phyloP scores from a whole-genome alignment of 139 green algal species.

The Penium margaritaceum region DNA sequence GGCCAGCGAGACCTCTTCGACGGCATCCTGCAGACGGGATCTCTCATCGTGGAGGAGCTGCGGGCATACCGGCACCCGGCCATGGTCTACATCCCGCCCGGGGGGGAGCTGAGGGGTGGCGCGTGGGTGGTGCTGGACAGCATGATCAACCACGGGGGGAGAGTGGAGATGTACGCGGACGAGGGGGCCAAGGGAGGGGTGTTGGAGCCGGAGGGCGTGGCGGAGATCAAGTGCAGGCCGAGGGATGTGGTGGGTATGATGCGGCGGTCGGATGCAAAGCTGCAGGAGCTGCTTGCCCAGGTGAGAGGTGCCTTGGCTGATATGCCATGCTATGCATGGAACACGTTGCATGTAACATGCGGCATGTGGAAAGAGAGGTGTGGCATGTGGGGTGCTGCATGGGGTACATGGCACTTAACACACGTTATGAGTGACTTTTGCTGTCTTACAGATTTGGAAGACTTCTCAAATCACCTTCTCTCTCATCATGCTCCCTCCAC shows the following conservation, averaged over 20 bases:
- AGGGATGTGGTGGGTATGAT: slow-evolving; percentile 75
- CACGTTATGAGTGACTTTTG: too few species aligned
- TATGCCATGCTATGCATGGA: too few species aligned
- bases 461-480: too few species aligned
- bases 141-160: slow-evolving; percentile 75
- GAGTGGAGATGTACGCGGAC: slow-evolving; percentile 61
- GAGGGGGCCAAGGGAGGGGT: slow-evolving; percentile 69
- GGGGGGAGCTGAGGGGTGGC: slow-evolving; percentile 86
- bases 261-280: too few species aligned
- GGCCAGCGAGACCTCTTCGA: slow-evolving; percentile 97
- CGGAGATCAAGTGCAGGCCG: slow-evolving; percentile 94
- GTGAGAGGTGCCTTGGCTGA: too few species aligned
- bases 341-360: too few species aligned
- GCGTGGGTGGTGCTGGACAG: slow-evolving; percentile 97
- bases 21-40: slow-evolving; percentile 80
- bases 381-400: too few species aligned
- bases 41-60: slow-evolving; percentile 89
- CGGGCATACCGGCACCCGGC: slow-evolving; percentile 81
- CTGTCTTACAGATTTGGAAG: too few species aligned
- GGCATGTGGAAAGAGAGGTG: too few species aligned
- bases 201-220: slow-evolving; percentile 90
- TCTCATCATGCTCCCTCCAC: too few species aligned
- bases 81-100: slow-evolving; percentile 88
- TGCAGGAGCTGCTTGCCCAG: too few species aligned
- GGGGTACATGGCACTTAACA: too few species aligned